Conservation (phyloP, 129 eudicot species). For the Logfia minima region DNA sequence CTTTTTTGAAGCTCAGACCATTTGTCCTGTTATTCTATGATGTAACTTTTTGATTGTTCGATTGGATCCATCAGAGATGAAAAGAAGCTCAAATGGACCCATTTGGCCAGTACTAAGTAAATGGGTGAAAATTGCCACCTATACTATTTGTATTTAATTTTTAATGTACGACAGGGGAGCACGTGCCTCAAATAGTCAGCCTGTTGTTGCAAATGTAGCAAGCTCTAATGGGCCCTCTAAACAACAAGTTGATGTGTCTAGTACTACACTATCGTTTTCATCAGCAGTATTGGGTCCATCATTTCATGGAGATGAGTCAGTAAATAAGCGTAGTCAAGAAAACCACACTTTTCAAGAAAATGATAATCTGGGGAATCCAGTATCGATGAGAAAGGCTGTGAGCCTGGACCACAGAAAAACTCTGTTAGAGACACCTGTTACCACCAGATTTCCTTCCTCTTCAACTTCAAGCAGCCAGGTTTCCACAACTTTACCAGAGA, state of each 20-base stretch:
- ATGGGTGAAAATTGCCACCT: not conserved
- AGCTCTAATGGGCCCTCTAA: slow-evolving; percentile 46
- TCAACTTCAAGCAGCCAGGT: slow-evolving; percentile 33
- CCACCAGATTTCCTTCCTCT: slow-evolving; percentile 19
- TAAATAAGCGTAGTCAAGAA: slow-evolving; percentile 48
- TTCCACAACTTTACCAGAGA: slow-evolving; percentile 25
- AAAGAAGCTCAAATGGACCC: not conserved
- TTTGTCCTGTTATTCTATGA: no score
- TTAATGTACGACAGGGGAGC: slow-evolving; percentile 57
- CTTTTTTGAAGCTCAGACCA: no score
- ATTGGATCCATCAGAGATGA: no score
- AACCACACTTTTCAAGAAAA: slow-evolving; percentile 32
- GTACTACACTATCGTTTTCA: slow-evolving; percentile 42
- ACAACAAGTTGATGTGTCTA: slow-evolving; percentile 38
- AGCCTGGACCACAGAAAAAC: slow-evolving; percentile 26
- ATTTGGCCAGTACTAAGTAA: not conserved
- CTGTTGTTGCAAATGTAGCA: slow-evolving; percentile 35
- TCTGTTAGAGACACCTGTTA: slow-evolving; percentile 29
- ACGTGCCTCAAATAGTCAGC: slow-evolving; percentile 54
- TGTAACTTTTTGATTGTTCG: no score
- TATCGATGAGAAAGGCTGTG: slow-evolving; percentile 31
- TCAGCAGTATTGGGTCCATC: slow-evolving; percentile 40
- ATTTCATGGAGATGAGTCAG: slow-evolving; percentile 22
- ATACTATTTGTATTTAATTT: not conserved
- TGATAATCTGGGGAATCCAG: slow-evolving; percentile 34